Base-by-base conservation (phyloP, 768 basidiomycete species). In the Lactifluus pinguis region DNA sequence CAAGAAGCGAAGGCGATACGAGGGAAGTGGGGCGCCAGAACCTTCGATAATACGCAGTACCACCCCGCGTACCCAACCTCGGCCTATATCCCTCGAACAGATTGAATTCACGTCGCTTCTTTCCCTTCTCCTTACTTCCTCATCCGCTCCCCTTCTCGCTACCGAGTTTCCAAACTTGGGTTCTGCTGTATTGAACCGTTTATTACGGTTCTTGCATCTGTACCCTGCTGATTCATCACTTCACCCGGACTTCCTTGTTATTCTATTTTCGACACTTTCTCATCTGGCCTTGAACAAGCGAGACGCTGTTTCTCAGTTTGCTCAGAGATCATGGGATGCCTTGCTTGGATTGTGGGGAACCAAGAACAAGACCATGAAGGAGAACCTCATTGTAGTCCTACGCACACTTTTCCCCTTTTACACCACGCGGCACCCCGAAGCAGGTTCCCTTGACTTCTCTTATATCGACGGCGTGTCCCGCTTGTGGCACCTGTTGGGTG, bases 271-370 rank as follows among this genome's bases (percentile, higher is more conserved):
- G 2, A 78, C 85, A 1, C 80, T 98, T 8, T 80, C 78, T 3
- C 85, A 89, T 57, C 72, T 94, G n/a, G 82, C 91, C 2, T 73
- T 95, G 57, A 98, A 98, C 69, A 79, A 75, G 60, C 82, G 79
- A 45, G 68, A 76, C 8, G 78, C 80, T 2, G 80, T 91, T 41
- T 76, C 79, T 8, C 71, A 71, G 17, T 86, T 91, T 64, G 87
- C 89, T 0, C 72, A 75, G 5, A 72, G 73, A 32, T 74, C 85
- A 1, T 91, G 93, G 84, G 73, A 82, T 49, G 71, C 72, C 2
- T 68, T 98, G 6, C 76, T 93, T 3, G 73, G 73, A 2, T 72
- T 95, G 29, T 97, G 92, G 92, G 77, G 79, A 2, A 87, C 87
- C 17, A 92, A 91, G 73, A 86, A 84, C 70, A 84, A 81, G 60